Base-by-base conservation (phyloP, 495 filamentous ascomycete genomes). In the Oleoguttula mirabilis region DNA sequence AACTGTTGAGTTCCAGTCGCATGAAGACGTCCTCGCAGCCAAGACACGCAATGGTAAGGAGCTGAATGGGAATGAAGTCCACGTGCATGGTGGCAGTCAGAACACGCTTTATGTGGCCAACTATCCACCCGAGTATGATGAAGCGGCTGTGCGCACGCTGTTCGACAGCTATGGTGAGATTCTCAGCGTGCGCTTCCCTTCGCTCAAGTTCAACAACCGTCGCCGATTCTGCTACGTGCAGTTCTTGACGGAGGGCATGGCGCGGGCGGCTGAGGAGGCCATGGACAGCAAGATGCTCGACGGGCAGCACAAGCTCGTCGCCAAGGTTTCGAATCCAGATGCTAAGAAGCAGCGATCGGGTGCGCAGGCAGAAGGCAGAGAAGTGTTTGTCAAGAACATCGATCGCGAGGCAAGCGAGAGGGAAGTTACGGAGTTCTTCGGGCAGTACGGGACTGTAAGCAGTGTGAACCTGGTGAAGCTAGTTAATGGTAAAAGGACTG, bases 191-290 rank as follows among this genome's bases (percentile, higher is more conserved):
- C 82, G 90, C 10, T 88, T 88, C 56, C 90, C 90, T 5, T 90
- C 82, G 30, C 73, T 98, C 33, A 88, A 88, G 60, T 86, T 69
- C 57, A 83, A 94, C 51, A 82, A 80, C 4, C 76, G 79, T 52
- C 82, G 90, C 22, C 79, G 88, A 4, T 98, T 98, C 63, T 94
- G 85, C 61, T 98, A 98, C 57, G 69, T 94, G 6, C 82, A 92
- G 33, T 95, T 94, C 59, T 68, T 76, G 28, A 75, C 74, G 24
- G 17, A 32, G 1, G 47, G 47, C 11, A 39, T 40, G 44, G 57
- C 57, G 12, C 16, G 41, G 25, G 57, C 74, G 2, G 67, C 65
- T 3, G 69, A 73, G 2, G 81, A 76, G 1, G 61, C 73, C 21
- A 64, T 93, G 25, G 69, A 94, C 56, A 80, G 81, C 5, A 77